Percentiles rank a stretch among this genome's conserved stretches.
phyloP scores from a whole-genome alignment of 2,329 filamentous ascomycete species.

The Talaromyces sp. region DNA sequence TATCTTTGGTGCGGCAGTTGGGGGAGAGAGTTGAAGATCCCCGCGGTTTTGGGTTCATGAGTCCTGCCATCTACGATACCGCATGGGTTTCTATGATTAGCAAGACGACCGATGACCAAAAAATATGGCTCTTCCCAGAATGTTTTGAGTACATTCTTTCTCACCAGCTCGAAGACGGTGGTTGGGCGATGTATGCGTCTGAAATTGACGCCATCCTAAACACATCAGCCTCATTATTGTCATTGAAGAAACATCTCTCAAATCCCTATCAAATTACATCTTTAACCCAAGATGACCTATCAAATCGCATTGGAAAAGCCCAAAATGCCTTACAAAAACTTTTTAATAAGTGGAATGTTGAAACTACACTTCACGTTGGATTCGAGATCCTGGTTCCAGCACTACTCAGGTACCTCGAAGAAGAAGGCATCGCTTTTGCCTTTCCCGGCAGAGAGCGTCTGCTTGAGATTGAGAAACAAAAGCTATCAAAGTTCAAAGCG shows the following conservation, averaged over 20 bases:
- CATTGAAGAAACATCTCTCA: constrained; percentile 25
- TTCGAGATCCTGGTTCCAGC: constrained; percentile 36
- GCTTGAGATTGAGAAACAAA: constrained; percentile 25
- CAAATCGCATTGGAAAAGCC: constrained; percentile 21
- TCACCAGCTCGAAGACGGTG: constrained; percentile 24
- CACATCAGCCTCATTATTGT: constrained; percentile 32
- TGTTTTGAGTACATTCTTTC: constrained; percentile 30
- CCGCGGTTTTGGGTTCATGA: constrained; percentile 10
- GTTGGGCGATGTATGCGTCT: constrained; percentile 26
- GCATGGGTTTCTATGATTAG: constrained; percentile 29
- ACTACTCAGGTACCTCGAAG: constrained; percentile 28
- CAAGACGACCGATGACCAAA: constrained; percentile 20
- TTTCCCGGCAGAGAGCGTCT: constrained; percentile 26
- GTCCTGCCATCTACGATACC: constrained; percentile 29
- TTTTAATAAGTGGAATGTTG: constrained; percentile 30
- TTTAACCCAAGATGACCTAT: constrained; percentile 14
- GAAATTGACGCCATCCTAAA: constrained; percentile 36
- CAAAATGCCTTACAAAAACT: constrained; percentile 21
- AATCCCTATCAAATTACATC: constrained; percentile 20
- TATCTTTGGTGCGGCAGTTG: background rate
- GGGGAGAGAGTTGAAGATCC: constrained; percentile 8
- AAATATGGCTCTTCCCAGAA: constrained; percentile 32
- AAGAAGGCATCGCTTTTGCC: constrained; percentile 26
- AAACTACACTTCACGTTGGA: constrained; percentile 29
- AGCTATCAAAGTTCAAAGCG: constrained; percentile 27